A percentile compares a stretch with the other conserved stretches of the same genome.
Evolutionary conservation across 306 rosid genomes (phyloP).

Genomic region (Vigna unguiculata): DNA sequence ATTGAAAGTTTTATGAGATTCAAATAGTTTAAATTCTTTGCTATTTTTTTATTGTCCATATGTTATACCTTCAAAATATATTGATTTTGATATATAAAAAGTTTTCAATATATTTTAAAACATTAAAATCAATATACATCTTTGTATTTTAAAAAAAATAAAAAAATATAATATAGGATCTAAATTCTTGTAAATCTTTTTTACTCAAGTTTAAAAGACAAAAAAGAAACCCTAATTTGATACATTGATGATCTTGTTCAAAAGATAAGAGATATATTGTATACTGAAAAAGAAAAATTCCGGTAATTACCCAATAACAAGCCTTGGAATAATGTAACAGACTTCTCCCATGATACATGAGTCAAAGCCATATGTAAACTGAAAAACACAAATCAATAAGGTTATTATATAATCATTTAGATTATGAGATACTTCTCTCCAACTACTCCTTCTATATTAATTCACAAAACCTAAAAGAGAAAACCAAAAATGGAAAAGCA

Average conservation of each 20-base stretch:
- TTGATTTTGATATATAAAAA: no score
- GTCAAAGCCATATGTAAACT: conserved; percentile 75
- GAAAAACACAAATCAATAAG: background rate
- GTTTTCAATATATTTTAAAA: no score
- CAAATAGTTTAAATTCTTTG: no score
- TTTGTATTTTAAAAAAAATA: no score
- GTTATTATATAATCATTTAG: conserved; percentile 9
- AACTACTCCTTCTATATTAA: no score
- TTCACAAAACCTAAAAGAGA: no score
- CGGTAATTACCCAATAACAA: conserved; percentile 80
- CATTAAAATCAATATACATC: no score
- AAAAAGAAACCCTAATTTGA: background rate
- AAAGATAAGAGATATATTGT: background rate
- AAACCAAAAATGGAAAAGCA: no score
- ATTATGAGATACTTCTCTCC: background rate
- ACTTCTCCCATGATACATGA: conserved; percentile 90
- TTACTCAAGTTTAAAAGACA: background rate
- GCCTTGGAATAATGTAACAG: conserved; percentile 70
- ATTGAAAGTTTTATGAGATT: background rate
- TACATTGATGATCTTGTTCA: background rate
- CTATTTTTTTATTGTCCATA: no score
- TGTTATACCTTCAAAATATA: no score
- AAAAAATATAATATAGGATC: no score
- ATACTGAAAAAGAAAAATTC: conserved; percentile 49
- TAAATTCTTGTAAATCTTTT: no score